Conservation (phyloP, 352 stramenopile species). For the Phytophthora sojae region DNA sequence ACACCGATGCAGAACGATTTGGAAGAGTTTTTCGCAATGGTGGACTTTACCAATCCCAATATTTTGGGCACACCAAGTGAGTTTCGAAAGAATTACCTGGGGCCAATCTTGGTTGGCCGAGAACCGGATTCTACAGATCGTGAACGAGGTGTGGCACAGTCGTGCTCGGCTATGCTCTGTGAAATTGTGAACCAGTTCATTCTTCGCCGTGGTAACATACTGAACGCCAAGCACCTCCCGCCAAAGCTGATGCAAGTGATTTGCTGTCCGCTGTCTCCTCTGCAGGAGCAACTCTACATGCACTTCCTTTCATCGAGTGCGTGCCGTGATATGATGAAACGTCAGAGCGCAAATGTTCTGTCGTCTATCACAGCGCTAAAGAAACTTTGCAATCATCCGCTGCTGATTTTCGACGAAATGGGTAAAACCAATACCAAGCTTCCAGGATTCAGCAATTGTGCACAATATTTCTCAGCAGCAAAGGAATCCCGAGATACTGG, state of each 20-base stretch:
- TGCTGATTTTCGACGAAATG: slow-evolving; percentile 92
- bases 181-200: slow-evolving; percentile 99
- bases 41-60: slow-evolving; percentile 90
- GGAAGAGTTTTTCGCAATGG: slow-evolving; percentile 99
- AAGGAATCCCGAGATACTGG: slow-evolving; percentile 17
- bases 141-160: slow-evolving; percentile 74
- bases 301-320: slow-evolving; percentile 96
- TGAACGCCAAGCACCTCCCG: slow-evolving; percentile 98
- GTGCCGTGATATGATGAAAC: slow-evolving; percentile 96
- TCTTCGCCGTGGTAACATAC: slow-evolving; percentile 96
- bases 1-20: slow-evolving; percentile 99
- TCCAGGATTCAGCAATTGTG: slow-evolving; percentile 81
- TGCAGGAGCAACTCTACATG: slow-evolving; percentile 97
- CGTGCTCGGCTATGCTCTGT: slow-evolving; percentile 95
- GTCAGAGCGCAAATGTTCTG: slow-evolving; percentile 91
- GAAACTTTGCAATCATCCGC: slow-evolving; percentile 98
- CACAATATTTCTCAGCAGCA: slow-evolving; percentile 64
- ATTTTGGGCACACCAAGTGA: slow-evolving; percentile 86
- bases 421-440: slow-evolving; percentile 86
- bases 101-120: slow-evolving; percentile 88
- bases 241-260: slow-evolving; percentile 99
- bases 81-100: slow-evolving; percentile 94
- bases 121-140: slow-evolving; percentile 92
- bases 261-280: slow-evolving; percentile 95
- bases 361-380: slow-evolving; percentile 94